Evolutionary conservation across 345 rosid genomes (phyloP), one percentile per base, ranked within the genome.

Genomic region (Eucalyptus tenuipes): DNA sequence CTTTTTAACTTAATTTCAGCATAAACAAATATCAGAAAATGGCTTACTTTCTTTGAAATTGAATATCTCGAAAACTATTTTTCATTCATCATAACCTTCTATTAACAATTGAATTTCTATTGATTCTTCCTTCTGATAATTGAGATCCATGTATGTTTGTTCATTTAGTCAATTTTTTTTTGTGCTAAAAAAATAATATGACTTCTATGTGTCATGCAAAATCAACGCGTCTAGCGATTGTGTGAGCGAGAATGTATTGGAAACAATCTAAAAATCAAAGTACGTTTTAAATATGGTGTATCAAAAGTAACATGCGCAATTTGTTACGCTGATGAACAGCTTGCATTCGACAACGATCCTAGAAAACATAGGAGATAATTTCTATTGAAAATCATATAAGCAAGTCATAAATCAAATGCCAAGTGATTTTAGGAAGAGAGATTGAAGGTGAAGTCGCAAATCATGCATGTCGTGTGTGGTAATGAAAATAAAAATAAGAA

Each of bases 291-390:
- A 11, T 25, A 8, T 1, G 29, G 13, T 59, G 66, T 59, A 25
- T 59, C 0, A 0, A 25, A 59, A 59, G n/a, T 59, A 59, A 59
- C 15, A 59, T 12, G 66, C 25, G 1, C 7, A 59, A 25, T 59
- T 4, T 10, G 7, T 25, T 57, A 27, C 15, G 66, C 1, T 12
- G 66, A 25, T 0, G 3, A 25, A 57, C 7, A 57, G 66, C 66
- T 0, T 12, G 7, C 6, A 27, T 25, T 25, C 31, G 0, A 12
- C 15, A 6, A 59, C 12, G 29, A 59, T 59, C 7, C 3, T 25
- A 59, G 29, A 59, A 57, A 59, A 59, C 66, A 59, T 1, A 25
- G 7, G 0, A 59, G 15, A 59, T 59, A 24, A 25, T 59, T 0
- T 59, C 14, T 5, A 59, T 11, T 8, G 66, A 25, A 10, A 59